Conservation (phyloP, 31 red algal genomes). For the Porphyra umbilicalis region DNA sequence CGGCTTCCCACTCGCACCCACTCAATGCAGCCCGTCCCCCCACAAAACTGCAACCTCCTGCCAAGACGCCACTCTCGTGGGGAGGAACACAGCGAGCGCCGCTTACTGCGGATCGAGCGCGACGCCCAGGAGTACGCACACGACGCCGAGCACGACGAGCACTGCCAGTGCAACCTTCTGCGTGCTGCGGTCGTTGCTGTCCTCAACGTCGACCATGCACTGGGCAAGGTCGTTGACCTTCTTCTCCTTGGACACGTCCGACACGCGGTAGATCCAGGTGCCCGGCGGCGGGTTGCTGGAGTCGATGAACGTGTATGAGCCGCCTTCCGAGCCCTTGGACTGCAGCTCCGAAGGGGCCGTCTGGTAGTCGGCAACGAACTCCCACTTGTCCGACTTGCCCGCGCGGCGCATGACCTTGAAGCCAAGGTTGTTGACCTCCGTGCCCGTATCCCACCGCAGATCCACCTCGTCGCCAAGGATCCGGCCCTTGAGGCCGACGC, state of each 20-base stretch:
- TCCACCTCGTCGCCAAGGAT: constrained; percentile 62
- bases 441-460: constrained; percentile 58
- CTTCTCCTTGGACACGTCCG: constrained; percentile 59
- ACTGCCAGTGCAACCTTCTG: constrained; percentile 47
- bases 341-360: constrained; percentile 41
- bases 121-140: constrained; percentile 19
- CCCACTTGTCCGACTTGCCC: constrained; percentile 64
- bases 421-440: constrained; percentile 44
- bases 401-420: constrained; percentile 68
- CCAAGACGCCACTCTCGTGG: too few species aligned
- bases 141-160: constrained; percentile 21
- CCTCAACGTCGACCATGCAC: constrained; percentile 56
- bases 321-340: constrained; percentile 75
- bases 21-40: too few species aligned
- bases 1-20: too few species aligned
- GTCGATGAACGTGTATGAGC: constrained; percentile 62
- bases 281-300: constrained; percentile 25
- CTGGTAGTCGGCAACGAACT: constrained; percentile 73
- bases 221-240: constrained; percentile 75
- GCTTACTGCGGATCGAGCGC: constrained; percentile 44
- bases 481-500: constrained; percentile 21
- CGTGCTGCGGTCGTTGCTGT: constrained; percentile 21
- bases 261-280: constrained; percentile 92
- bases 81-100: neutral
- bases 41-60: too few species aligned